Percentiles rank a stretch among this genome's conserved stretches.
phyloP scores from a whole-genome alignment of 2,329 filamentous ascomycete genomes.

The Periconia sp. region DNA sequence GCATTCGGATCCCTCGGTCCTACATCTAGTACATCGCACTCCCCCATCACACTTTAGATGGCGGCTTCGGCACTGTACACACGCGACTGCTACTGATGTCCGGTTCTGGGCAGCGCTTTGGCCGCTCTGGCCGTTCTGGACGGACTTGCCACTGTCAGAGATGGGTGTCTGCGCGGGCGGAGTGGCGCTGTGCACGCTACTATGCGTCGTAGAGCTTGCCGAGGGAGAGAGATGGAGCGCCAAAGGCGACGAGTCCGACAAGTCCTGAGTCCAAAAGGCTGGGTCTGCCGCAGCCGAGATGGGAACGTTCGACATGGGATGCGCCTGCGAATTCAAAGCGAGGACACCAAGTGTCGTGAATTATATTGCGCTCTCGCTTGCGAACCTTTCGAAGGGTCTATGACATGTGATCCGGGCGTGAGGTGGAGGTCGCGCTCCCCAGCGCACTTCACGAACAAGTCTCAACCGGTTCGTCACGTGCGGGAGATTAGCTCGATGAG shows the following conservation, averaged over 20 bases:
- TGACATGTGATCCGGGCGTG: slow-evolving; percentile 26
- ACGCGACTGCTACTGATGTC: slow-evolving; percentile 52
- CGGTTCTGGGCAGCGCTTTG: slow-evolving; percentile 26
- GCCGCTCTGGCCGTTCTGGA: slow-evolving; percentile 24
- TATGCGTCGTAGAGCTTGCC: slow-evolving; percentile 35
- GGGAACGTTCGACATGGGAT: slow-evolving; percentile 28
- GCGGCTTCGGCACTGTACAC: slow-evolving; percentile 58
- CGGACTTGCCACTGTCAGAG: slow-evolving; percentile 26
- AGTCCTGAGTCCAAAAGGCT: slow-evolving; percentile 39
- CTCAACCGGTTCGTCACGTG: slow-evolving; percentile 8
- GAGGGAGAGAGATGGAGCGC: slow-evolving; percentile 39
- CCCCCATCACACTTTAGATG: slow-evolving; percentile 62
- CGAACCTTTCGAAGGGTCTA: slow-evolving; percentile 12
- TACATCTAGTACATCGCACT: slow-evolving; percentile 57
- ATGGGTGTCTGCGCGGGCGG: slow-evolving; percentile 40
- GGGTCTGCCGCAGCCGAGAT: slow-evolving; percentile 39
- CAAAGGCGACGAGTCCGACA: slow-evolving; percentile 31
- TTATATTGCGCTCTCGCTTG: slow-evolving; percentile 14
- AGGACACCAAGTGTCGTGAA: slow-evolving; percentile 2
- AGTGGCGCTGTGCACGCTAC: slow-evolving; percentile 35
- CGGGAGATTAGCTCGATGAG: slow-evolving; percentile 7
- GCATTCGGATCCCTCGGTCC: slow-evolving; percentile 52
- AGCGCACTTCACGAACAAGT: background rate
- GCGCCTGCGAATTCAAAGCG: slow-evolving; percentile 35
- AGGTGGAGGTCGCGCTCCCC: slow-evolving; percentile 23